A percentile compares a stretch with the other conserved stretches of the same genome.
Evolutionary conservation across 2,329 filamentous ascomycete species (phyloP).

Genomic region (Xylariaceae sp.): DNA sequence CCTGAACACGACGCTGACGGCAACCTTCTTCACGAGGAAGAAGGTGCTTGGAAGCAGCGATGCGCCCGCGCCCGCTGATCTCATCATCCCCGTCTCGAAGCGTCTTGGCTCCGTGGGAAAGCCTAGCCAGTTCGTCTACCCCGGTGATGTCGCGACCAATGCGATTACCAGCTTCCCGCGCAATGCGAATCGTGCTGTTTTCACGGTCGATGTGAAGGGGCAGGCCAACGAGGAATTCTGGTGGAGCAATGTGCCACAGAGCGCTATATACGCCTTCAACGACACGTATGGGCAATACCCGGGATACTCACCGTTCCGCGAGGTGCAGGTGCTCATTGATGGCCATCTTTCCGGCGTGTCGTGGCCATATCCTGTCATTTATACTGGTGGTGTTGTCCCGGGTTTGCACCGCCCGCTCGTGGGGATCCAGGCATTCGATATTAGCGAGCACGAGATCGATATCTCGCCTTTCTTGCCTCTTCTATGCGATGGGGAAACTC

Average conservation of each 20-base stretch:
- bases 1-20: conserved; percentile 70
- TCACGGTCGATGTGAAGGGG: conserved; percentile 72
- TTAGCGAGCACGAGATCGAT: conserved; percentile 76
- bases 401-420: conserved; percentile 73
- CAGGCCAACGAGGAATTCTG: conserved; percentile 78
- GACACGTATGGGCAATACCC: conserved; percentile 51
- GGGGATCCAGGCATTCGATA: conserved; percentile 72
- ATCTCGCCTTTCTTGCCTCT: conserved; percentile 70
- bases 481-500: conserved; percentile 58
- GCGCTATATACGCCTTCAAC: conserved; percentile 55
- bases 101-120: conserved; percentile 43
- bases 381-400: conserved; percentile 67
- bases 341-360: conserved; percentile 65
- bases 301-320: conserved; percentile 69
- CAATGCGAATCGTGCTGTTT: conserved; percentile 63
- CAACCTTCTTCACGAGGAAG: conserved; percentile 56
- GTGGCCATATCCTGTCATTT: conserved; percentile 75
- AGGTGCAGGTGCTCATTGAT: conserved; percentile 73
- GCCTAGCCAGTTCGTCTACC: conserved; percentile 64
- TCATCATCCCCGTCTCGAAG: conserved; percentile 63
- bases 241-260: conserved; percentile 71
- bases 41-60: conserved; percentile 32
- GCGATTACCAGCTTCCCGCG: conserved; percentile 54
- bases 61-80: conserved; percentile 47
- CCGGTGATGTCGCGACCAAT: conserved; percentile 55